Percentiles rank a stretch among this genome's conserved stretches.
phyloP scores from a whole-genome alignment of 31 red algal species.

The Asparagopsis taxiformis region DNA sequence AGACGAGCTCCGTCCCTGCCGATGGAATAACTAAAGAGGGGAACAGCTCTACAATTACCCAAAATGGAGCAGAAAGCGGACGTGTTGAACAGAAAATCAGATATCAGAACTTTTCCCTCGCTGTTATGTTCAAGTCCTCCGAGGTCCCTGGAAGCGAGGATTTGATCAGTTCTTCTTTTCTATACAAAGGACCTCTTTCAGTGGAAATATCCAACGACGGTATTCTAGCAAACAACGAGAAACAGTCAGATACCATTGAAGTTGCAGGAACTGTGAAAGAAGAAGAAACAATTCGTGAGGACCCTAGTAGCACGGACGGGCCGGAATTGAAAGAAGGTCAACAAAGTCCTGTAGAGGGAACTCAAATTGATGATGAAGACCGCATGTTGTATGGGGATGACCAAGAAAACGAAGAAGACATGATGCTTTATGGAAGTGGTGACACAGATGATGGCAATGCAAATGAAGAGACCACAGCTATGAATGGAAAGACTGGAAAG shows the following conservation, averaged over 20 bases:
- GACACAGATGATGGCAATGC: slow-evolving; percentile 13
- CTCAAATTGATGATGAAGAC: slow-evolving; percentile 67
- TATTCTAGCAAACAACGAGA: slow-evolving; percentile 22
- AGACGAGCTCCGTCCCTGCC: not conserved
- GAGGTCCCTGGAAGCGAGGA: not conserved
- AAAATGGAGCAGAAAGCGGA: not conserved
- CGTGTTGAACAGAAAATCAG: not conserved
- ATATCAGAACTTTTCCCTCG: slow-evolving; percentile 47
- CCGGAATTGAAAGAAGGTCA: not conserved
- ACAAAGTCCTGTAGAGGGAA: not conserved
- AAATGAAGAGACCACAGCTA: not conserved
- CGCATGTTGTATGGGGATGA: slow-evolving; percentile 66
- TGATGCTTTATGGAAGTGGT: slow-evolving; percentile 39
- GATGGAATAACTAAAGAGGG: not conserved
- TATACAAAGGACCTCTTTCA: slow-evolving; percentile 67
- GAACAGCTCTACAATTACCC: not conserved
- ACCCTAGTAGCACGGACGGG: slow-evolving; percentile 1
- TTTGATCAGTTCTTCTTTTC: slow-evolving; percentile 23
- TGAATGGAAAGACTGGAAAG: not conserved
- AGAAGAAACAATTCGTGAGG: not conserved
- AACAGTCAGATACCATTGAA: not conserved
- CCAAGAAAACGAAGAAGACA: slow-evolving; percentile 58
- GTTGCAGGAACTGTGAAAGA: not conserved
- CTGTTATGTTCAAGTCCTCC: slow-evolving; percentile 11
- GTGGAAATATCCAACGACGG: slow-evolving; percentile 41